Percentiles rank a stretch among this genome's conserved stretches.
phyloP scores from a whole-genome alignment of 352 stramenopile species.

The Globisporangium perplexum region DNA sequence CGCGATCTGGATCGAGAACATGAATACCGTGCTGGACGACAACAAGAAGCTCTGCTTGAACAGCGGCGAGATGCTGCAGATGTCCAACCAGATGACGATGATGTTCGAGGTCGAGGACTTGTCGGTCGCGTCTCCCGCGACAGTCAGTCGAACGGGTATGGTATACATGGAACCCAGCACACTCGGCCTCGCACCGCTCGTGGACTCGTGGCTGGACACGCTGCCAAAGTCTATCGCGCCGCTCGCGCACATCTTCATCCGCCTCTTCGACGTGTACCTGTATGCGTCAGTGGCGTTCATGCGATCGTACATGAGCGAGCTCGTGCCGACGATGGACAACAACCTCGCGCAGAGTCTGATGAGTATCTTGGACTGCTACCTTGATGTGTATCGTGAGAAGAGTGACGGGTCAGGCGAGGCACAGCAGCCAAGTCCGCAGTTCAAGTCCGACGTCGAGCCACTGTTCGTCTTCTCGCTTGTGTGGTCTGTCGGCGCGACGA shows the following conservation, averaged over 20 bases:
- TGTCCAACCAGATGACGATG: conserved; percentile 96
- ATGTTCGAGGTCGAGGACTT: conserved; percentile 98
- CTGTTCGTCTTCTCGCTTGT: conserved; percentile 92
- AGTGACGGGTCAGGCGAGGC: conserved; percentile 34
- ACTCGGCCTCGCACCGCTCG: conserved; percentile 81
- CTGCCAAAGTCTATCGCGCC: conserved; percentile 35
- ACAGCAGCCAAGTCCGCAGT: conserved; percentile 49
- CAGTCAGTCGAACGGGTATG: conserved; percentile 93
- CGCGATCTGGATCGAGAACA: conserved; percentile 96
- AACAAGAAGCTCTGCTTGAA: conserved; percentile 96
- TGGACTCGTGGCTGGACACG: conserved; percentile 88
- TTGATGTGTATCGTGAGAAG: conserved; percentile 66
- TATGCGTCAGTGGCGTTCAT: conserved; percentile 85
- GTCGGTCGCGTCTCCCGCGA: conserved; percentile 91
- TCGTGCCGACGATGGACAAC: conserved; percentile 92
- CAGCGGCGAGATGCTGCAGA: conserved; percentile 93
- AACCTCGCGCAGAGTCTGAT: conserved; percentile 90
- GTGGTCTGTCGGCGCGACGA: conserved; percentile 91
- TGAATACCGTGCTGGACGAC: conserved; percentile 95
- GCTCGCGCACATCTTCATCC: conserved; percentile 43
- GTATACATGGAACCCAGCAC: conserved; percentile 96
- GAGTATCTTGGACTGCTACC: conserved; percentile 90
- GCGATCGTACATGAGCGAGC: conserved; percentile 80
- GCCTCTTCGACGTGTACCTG: conserved; percentile 90
- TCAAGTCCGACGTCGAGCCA: conserved; percentile 73